A percentile compares a stretch with the other conserved stretches of the same genome.
Conservation (phyloP, 2,329 filamentous ascomycete species). For the Phialemonium atrogriseum region DNA sequence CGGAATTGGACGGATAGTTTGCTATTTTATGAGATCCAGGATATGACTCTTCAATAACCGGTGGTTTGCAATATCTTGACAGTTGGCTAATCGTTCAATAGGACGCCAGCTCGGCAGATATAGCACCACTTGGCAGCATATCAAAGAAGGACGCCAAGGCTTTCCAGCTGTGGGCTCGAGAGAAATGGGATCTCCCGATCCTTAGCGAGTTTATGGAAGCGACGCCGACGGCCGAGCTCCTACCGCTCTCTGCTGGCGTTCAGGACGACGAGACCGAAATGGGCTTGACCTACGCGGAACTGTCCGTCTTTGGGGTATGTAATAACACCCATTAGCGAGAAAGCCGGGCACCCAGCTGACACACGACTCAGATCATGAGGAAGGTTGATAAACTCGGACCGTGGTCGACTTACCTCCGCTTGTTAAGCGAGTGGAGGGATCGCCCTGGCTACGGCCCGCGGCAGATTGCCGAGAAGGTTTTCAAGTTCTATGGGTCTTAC, state of each 20-base stretch:
- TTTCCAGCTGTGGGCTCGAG: conserved; percentile 59
- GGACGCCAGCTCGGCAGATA: conserved; percentile 10
- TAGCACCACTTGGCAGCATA: conserved; percentile 55
- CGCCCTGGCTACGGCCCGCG: conserved; percentile 18
- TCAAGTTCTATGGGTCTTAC: conserved; percentile 44
- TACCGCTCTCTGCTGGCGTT: conserved; percentile 53
- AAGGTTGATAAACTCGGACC: conserved; percentile 31
- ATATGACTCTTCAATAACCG: too few species aligned
- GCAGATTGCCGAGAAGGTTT: conserved; percentile 37
- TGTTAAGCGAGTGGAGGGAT: conserved; percentile 36
- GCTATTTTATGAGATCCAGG: too few species aligned
- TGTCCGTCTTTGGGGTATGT: conserved; percentile 28
- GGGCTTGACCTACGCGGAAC: conserved; percentile 44
- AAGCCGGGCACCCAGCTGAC: too few species aligned
- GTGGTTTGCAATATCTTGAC: too few species aligned
- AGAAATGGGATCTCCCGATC: conserved; percentile 53
- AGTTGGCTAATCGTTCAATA: too few species aligned
- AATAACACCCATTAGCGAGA: conserved; percentile 36
- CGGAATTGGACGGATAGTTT: too few species aligned
- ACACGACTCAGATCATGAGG: conserved; percentile 38
- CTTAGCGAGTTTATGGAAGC: conserved; percentile 59
- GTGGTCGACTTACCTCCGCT: conserved; percentile 29
- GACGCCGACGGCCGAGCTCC: conserved; percentile 51
- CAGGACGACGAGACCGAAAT: conserved; percentile 41
- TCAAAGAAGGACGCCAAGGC: conserved; percentile 60